Conservation (phyloP, 306 rosid genomes). For the Gastrolobium bilobum region DNA sequence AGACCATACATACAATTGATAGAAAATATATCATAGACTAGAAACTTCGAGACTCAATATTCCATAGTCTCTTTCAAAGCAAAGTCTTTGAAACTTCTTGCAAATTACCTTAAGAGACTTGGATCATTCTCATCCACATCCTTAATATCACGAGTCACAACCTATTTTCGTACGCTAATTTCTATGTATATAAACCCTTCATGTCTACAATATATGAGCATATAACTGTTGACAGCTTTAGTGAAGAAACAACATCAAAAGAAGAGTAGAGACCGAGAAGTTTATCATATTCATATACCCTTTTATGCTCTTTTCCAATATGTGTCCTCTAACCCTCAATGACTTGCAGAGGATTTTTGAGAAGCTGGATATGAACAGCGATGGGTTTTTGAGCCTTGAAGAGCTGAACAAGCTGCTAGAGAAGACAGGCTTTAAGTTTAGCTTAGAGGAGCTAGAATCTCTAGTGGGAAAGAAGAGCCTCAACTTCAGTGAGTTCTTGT, state of each 20-base stretch:
- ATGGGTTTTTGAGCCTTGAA: conserved; percentile 69
- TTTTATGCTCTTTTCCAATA: background rate
- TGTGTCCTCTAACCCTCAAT: conserved; percentile 54
- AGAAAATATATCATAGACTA: background rate
- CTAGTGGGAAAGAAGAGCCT: conserved; percentile 55
- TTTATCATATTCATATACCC: background rate
- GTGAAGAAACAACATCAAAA: background rate
- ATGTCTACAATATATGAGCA: background rate
- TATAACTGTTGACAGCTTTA: background rate
- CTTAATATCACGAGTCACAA: background rate
- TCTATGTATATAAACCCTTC: conserved; percentile 1
- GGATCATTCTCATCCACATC: conserved; percentile 44
- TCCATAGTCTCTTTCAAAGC: conserved; percentile 10
- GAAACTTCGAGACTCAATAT: conserved; percentile 32
- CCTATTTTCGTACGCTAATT: background rate
- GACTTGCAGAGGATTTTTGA: conserved; percentile 69
- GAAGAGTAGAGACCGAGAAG: no score
- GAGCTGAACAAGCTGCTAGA: conserved; percentile 67
- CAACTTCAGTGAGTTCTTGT: conserved; percentile 60
- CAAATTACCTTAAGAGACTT: background rate
- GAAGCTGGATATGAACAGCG: conserved; percentile 68
- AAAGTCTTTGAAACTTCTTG: conserved; percentile 30
- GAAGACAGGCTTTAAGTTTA: conserved; percentile 45
- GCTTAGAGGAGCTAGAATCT: conserved; percentile 58
- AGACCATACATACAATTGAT: background rate